Evolutionary conservation across 2,329 filamentous ascomycete genomes (phyloP), one percentile per base, ranked within the genome.

Genomic region (Penicillium sp.): DNA sequence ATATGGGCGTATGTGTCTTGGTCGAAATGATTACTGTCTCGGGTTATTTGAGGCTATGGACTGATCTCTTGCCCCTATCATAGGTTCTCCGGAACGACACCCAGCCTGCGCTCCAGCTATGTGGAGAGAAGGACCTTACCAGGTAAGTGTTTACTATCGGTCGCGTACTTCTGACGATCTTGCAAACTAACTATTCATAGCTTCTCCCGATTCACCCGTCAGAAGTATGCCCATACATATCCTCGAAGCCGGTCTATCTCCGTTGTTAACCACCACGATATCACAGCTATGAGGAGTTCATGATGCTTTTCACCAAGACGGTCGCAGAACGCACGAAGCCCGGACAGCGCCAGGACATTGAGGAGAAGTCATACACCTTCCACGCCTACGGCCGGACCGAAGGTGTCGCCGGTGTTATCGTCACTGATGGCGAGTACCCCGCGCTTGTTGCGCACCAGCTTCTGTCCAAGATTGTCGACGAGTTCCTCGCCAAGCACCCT

Each of bases 231-330:
- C 47, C 28, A 62, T 53, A 40, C 56, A 61, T 49, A 26, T 53
- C 28, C 24, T 53, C 61, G 59, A 61, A 62, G 28, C 28, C 51
- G 33, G 22, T 60, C 28, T 4, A 22, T n/a, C 12, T 50, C 67
- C 58, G 28, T 47, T 19, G 49, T 64, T 60, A 40, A 64, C 42
- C 26, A 42, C 33, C 47, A 13, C 49, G 40, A 15, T 26, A 26
- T 35, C 56, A 62, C 71, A 83, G 83, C 74, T 83, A 87, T 76
- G 79, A 79, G 72, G 83, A 89, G 78, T 89, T 96, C 84, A 91
- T 96, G 88, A 90, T 88, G 60, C 83, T 97, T 72, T 94, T 96
- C 82, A 87, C 88, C 78, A 92, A 92, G 80, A 94, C 91, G 19
- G 90, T 97, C 53, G 94, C 94, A 64, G 91, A 96, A 80, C 86